A percentile compares a stretch with the other conserved stretches of the same genome.
Evolutionary conservation across 805 yeast genomes (phyloP).

Genomic region (Scheffersomyces ergatensis): DNA sequence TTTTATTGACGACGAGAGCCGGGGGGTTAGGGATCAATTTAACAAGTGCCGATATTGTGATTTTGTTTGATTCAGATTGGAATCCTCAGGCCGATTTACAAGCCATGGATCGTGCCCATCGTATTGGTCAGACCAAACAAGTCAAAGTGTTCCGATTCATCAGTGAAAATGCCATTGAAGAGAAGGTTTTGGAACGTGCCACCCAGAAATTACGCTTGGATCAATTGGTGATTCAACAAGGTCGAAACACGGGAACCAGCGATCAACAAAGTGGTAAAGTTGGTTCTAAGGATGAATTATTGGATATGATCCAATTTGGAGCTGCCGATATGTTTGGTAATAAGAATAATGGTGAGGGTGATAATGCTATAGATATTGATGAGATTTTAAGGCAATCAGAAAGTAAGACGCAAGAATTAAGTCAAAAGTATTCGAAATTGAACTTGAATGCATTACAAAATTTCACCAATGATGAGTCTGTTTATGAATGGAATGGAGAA

Average conservation of each 20-base stretch:
- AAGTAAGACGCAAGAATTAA: slow-evolving; percentile 58
- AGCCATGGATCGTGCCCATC: slow-evolving; percentile 97
- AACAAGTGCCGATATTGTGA: slow-evolving; percentile 88
- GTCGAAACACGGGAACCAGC: no score
- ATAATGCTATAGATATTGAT: slow-evolving; percentile 59
- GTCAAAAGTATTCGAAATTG: slow-evolving; percentile 60
- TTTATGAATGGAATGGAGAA: slow-evolving; percentile 87
- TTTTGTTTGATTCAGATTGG: slow-evolving; percentile 93
- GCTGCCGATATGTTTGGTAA: slow-evolving; percentile 61
- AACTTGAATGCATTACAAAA: slow-evolving; percentile 78
- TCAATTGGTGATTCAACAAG: slow-evolving; percentile 95
- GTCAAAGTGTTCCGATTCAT: slow-evolving; percentile 90
- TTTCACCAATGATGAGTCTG: slow-evolving; percentile 63
- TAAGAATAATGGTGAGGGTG: slow-evolving; percentile 22
- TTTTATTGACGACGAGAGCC: slow-evolving; percentile 88
- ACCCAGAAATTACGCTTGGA: slow-evolving; percentile 91
- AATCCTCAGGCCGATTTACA: slow-evolving; percentile 97
- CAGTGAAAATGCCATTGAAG: slow-evolving; percentile 95
- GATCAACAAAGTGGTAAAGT: slow-evolving; percentile 36
- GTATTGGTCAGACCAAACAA: slow-evolving; percentile 96
- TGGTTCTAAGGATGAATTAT: slow-evolving; percentile 65
- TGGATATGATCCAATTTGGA: slow-evolving; percentile 82
- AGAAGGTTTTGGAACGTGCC: slow-evolving; percentile 92
- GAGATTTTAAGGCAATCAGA: slow-evolving; percentile 59
- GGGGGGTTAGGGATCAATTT: slow-evolving; percentile 95